A percentile compares a stretch with the other conserved stretches of the same genome.
Evolutionary conservation across 495 filamentous ascomycete species (phyloP).

Genomic region (Penicillium daleae): DNA sequence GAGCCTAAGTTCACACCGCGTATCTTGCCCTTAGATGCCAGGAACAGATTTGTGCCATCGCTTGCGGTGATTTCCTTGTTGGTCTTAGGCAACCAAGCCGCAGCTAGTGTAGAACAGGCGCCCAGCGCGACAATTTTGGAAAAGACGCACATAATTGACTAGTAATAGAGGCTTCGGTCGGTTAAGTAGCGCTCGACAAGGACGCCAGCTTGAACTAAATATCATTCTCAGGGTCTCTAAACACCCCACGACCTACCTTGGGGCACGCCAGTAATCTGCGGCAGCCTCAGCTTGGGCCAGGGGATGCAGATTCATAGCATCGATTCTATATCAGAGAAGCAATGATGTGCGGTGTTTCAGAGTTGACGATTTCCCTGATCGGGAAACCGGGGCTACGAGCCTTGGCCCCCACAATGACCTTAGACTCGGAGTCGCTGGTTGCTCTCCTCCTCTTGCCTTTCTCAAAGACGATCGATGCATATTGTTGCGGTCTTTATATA

Average conservation of each 20-base stretch:
- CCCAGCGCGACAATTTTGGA: background rate
- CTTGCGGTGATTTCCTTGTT: background rate
- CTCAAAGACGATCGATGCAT: background rate
- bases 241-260: background rate
- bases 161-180: background rate
- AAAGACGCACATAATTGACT: background rate
- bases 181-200: background rate
- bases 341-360: conserved; percentile 3
- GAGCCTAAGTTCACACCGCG: conserved; percentile 66
- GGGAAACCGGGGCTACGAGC: background rate
- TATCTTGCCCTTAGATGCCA: conserved; percentile 27
- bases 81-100: background rate
- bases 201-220: background rate
- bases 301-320: background rate
- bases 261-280: background rate
- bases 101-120: background rate
- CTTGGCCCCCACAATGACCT: background rate
- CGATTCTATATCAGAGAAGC: background rate
- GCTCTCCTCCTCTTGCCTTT: background rate
- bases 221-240: background rate
- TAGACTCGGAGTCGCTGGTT: background rate
- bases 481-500: background rate
- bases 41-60: background rate
- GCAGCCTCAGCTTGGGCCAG: background rate
- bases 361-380: background rate